Base-by-base conservation (phyloP, 371 early-diverging fungal species). In the Nematocida displodere region DNA sequence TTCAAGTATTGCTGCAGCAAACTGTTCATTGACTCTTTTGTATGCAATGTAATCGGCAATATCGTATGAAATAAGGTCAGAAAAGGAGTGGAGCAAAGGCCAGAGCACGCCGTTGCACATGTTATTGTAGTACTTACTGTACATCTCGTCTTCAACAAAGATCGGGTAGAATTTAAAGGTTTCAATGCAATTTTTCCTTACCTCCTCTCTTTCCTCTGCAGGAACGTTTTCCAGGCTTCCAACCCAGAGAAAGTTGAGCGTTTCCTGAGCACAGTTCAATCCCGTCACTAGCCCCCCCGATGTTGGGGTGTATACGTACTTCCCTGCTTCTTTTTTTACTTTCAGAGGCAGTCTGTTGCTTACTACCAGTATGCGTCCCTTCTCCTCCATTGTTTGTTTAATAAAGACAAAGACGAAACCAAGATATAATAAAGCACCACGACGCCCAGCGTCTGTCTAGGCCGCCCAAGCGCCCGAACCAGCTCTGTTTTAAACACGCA, bases 311-410 rank as follows among this genome's bases (percentile, higher is more conserved):
- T 90, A 92, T 11, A 71, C 64, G 55, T 85, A 58, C 78, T 86
- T 76, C 5, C 86, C 85, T 64, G 88, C 87, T 34, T 44, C 66
- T 79, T 89, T 88, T 49, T 86, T 89, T 54, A 97, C 89, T 11
- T 96, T 94, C 68, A 99, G 88, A 46, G 99, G 99, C 33, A 99
- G 86, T 40, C 99, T 87, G 86, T 99, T 98, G n/a, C 95, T 94
- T 1, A 97, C 92, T n/a, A 98, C 93, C 33, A 97, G 85, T 26
- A 99, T 76, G 63, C 56, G 5, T 58, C 58, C 24, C 52, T 62
- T 61, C 62, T 47, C 20, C 37, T n/a, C 31, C 61, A 61, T 49
- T 1, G 17, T 17, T 52, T 50, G 22, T 29, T 15, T 61, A 71
- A 62, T 28, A 62, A 24, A 36, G 0, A 8, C 8, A 52, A 20